Base-by-base conservation (phyloP, 2,329 filamentous ascomycete genomes). In the Sphaerulina vaccinii region DNA sequence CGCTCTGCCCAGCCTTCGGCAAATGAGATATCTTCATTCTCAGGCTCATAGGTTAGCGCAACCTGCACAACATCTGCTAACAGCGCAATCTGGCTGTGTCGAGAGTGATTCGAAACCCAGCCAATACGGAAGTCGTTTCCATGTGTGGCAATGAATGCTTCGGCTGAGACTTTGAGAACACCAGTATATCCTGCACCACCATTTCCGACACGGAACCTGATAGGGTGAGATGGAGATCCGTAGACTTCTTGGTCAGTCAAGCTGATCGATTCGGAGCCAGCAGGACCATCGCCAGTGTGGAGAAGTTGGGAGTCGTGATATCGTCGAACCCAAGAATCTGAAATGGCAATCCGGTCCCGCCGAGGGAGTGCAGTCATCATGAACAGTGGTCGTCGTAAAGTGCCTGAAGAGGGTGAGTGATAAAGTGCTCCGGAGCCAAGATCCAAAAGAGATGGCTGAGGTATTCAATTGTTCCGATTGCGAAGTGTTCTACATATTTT, bases 1-100 rank as follows among this genome's bases (percentile, higher is more conserved):
- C 45, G 49, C 21, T 37, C 35, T 2, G 54, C 37, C 62, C 62
- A 64, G 1, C 61, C 61, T 22, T 63, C 62, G 1, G 11, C 3
- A 10, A 59, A 49, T 1, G 59, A 43, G 3, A 61, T 7, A 13
- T 55, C 51, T 38, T 64, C 61, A 39, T 60, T 59, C 6, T 49
- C 46, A 3, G 56, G 62, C 40, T 63, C 62, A 29, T 63, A 63
- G 1, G 62, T 64, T 44, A 64, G 43, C 5, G 62, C 62, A 1
- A 62, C 37, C 27, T 64, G 57, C 18, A 62, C 56, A 1, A 59
- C 32, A 36, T 60, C 56, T 11, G 54, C 58, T 3, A 64, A 45
- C 6, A 64, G 39, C 5, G 61, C 62, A 6, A 62, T 50, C 23
- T 62, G 62, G 10, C 55, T 55, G 18, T 64, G 55, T 2, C 62